A percentile compares a stretch with the other conserved stretches of the same genome.
Conservation (phyloP, 768 basidiomycete species). For the Cystofilobasidium macerans region DNA sequence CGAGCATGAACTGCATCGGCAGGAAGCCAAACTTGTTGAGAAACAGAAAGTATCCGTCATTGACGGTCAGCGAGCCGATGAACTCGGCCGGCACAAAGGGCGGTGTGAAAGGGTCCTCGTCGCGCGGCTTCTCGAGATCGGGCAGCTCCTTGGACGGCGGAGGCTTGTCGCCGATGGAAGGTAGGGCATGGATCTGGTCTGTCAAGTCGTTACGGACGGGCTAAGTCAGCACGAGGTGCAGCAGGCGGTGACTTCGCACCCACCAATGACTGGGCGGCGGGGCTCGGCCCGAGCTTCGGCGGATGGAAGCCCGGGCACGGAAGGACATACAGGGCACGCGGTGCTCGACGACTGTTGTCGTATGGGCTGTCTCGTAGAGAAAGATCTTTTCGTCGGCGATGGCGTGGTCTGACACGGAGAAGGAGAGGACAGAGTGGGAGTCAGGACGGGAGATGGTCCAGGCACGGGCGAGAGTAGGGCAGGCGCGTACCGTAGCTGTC, state of each 20-base stretch:
- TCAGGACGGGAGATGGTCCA: neutral
- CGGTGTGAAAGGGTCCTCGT: slow-evolving; percentile 9
- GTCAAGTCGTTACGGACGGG: too few species aligned
- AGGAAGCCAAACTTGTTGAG: slow-evolving; percentile 25
- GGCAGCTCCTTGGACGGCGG: slow-evolving; percentile 18
- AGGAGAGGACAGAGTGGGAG: neutral
- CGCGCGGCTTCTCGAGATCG: neutral
- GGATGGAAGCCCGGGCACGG: too few species aligned
- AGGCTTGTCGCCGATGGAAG: slow-evolving; percentile 7
- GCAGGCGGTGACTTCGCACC: neutral
- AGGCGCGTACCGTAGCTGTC: slow-evolving; percentile 1
- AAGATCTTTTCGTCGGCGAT: slow-evolving; percentile 10
- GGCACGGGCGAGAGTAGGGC: neutral
- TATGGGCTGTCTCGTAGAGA: slow-evolving; percentile 14
- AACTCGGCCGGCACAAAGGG: slow-evolving; percentile 15
- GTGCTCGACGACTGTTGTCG: neutral
- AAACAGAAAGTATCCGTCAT: slow-evolving; percentile 1
- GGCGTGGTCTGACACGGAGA: neutral
- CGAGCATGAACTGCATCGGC: slow-evolving; percentile 21
- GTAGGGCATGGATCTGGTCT: slow-evolving; percentile 17
- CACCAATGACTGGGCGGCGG: too few species aligned
- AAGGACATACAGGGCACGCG: slow-evolving; percentile 5
- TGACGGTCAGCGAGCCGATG: neutral
- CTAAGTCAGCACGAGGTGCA: neutral
- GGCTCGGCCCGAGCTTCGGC: too few species aligned